Conservation (phyloP, 345 rosid genomes). For the Abelmoschus esculentus region DNA sequence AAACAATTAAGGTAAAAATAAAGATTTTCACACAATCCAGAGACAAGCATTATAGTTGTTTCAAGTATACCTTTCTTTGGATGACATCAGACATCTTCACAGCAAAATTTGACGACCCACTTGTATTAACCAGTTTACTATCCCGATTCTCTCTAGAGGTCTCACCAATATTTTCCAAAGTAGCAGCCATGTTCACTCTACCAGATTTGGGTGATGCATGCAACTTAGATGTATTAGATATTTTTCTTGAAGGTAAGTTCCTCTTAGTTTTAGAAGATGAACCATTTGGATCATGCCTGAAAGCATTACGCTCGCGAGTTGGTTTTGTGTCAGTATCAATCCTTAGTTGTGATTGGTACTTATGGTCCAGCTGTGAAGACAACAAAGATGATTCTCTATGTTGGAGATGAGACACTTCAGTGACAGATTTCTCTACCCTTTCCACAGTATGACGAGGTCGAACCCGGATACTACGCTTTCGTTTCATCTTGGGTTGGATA, state of each 20-base stretch:
- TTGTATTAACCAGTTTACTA: conserved; percentile 35
- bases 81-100: conserved; percentile 64
- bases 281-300: conserved; percentile 66
- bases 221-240: conserved; percentile 54
- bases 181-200: conserved; percentile 44
- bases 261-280: conserved; percentile 51
- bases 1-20: not conserved
- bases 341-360: conserved; percentile 56
- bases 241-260: conserved; percentile 57
- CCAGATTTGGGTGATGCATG: conserved; percentile 64
- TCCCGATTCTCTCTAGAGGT: conserved; percentile 62
- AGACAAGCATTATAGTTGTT: not conserved
- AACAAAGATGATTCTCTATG: conserved; percentile 43
- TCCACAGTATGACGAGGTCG: conserved; percentile 81
- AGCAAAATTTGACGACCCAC: conserved; percentile 47
- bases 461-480: conserved; percentile 91
- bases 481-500: conserved; percentile 87
- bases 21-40: not conserved
- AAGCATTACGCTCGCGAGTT: conserved; percentile 32
- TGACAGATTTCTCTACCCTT: conserved; percentile 47
- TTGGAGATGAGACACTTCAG: conserved; percentile 42
- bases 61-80: conserved; percentile 72
- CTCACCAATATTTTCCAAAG: conserved; percentile 52
- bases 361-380: conserved; percentile 51
- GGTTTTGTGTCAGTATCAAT: conserved; percentile 36